Conservation (phyloP, 768 basidiomycete genomes). For the Phaeotremella skinneri region DNA sequence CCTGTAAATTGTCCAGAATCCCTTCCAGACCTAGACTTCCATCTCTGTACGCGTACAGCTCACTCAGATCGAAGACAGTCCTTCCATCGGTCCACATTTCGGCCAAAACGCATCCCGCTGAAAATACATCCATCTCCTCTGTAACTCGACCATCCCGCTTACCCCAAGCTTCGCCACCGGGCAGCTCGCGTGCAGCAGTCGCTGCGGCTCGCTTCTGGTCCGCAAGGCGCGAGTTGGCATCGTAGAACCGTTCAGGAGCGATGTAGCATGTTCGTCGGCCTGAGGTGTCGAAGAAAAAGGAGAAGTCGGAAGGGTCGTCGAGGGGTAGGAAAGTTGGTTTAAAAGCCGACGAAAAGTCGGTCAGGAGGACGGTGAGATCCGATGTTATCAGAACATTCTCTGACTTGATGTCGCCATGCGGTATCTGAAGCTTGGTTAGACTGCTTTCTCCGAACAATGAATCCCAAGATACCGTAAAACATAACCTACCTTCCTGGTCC, state of each 20-base stretch:
- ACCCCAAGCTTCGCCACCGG: constrained; percentile 50
- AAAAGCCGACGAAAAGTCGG: constrained; percentile 86
- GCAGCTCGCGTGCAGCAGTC: constrained; percentile 47
- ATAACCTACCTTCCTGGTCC: constrained; percentile 61
- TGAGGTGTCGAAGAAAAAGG: constrained; percentile 95
- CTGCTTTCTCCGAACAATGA: not conserved
- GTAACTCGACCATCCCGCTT: constrained; percentile 78
- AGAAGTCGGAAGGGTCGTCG: constrained; percentile 95
- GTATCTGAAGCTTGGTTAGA: constrained; percentile 56
- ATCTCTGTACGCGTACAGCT: constrained; percentile 88
- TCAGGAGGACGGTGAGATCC: constrained; percentile 91
- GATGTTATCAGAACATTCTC: constrained; percentile 95
- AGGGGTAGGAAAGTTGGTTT: constrained; percentile 94
- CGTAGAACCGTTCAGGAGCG: constrained; percentile 93
- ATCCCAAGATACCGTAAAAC: not conserved
- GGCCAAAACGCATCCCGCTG: constrained; percentile 88
- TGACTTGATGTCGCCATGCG: constrained; percentile 97
- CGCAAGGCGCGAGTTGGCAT: constrained; percentile 69
- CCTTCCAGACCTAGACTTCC: constrained; percentile 75
- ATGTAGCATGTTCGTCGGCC: constrained; percentile 91
- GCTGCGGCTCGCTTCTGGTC: constrained; percentile 60
- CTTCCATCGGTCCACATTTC: constrained; percentile 95
- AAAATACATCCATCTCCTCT: constrained; percentile 97
- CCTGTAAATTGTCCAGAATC: constrained; percentile 71
- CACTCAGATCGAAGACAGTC: constrained; percentile 86